Percentiles rank a stretch among this genome's conserved stretches.
Conservation (phyloP, 73 alveolate species). For the Symbiodinium pilosum region DNA sequence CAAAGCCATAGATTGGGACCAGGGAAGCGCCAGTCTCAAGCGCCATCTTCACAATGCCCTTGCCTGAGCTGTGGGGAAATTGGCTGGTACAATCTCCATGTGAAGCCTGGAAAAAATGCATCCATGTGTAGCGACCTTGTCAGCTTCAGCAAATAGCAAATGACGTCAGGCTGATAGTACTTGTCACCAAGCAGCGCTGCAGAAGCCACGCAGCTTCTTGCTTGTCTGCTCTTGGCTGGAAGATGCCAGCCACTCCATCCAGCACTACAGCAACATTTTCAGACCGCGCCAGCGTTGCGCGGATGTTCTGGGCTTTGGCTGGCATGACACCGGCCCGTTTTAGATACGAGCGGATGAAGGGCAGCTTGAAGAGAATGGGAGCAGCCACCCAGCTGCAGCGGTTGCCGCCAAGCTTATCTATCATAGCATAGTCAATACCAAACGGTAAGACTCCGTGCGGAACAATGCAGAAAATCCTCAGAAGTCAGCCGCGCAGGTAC, state of each 20-base stretch:
- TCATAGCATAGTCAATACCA: constrained; percentile 75
- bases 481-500: background rate
- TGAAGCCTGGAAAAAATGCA: no score
- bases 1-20: constrained; percentile 69
- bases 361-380: constrained; percentile 40
- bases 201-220: constrained; percentile 73
- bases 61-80: no score
- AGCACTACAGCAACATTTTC: constrained; percentile 68
- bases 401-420: constrained; percentile 50
- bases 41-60: constrained; percentile 69
- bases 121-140: no score
- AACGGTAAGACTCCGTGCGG: constrained; percentile 72
- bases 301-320: constrained; percentile 51
- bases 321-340: constrained; percentile 82
- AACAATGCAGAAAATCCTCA: constrained; percentile 63
- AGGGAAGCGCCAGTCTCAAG: constrained; percentile 73
- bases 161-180: no score
- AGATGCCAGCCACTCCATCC: constrained; percentile 71
- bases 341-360: constrained; percentile 38
- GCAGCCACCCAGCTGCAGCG: constrained; percentile 77
- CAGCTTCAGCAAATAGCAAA: no score
- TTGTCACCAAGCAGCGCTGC: no score
- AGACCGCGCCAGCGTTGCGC: constrained; percentile 31
- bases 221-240: constrained; percentile 31
- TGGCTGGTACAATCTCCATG: no score